Conservation (phyloP, 768 basidiomycete species). For the Calocera viscosa region DNA sequence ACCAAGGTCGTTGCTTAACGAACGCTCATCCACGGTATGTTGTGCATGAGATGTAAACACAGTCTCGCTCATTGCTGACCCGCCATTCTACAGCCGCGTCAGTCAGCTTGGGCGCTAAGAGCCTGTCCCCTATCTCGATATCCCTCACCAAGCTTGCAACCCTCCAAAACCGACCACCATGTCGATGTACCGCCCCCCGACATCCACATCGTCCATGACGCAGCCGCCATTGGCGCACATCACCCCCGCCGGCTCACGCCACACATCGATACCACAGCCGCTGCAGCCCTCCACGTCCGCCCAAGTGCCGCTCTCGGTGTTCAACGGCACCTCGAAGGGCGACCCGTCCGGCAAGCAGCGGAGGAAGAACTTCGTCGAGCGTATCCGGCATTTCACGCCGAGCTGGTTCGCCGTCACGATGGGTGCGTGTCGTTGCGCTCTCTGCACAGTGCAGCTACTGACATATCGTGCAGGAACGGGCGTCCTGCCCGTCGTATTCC, state of each 20-base stretch:
- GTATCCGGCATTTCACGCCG: slow-evolving; percentile 38
- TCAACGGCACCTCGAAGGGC: not conserved
- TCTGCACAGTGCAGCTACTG: not conserved
- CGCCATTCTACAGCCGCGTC: too few relatives aligned
- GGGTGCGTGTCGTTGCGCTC: slow-evolving; percentile 28
- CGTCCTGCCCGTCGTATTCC: slow-evolving; percentile 43
- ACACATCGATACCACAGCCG: not conserved
- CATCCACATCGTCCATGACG: too few relatives aligned
- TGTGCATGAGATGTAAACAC: too few relatives aligned
- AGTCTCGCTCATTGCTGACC: too few relatives aligned
- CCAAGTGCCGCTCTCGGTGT: not conserved
- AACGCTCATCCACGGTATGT: too few relatives aligned
- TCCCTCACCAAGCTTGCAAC: too few relatives aligned
- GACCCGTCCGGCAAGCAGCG: not conserved
- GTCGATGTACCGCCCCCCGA: too few relatives aligned
- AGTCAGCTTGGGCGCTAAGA: too few relatives aligned
- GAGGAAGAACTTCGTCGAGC: slow-evolving; percentile 4
- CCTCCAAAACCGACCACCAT: too few relatives aligned
- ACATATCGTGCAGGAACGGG: slow-evolving; percentile 34
- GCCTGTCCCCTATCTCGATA: too few relatives aligned
- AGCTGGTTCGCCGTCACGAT: slow-evolving; percentile 46
- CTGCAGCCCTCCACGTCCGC: not conserved
- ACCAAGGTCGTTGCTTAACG: too few relatives aligned
- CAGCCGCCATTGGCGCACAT: too few relatives aligned
- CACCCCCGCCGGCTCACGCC: not conserved